These are phyloP conservation scores for Thraustotheca clavata DNA, from an alignment of 352 stramenopile genomes.

Conservation along the genomic window DNA sequence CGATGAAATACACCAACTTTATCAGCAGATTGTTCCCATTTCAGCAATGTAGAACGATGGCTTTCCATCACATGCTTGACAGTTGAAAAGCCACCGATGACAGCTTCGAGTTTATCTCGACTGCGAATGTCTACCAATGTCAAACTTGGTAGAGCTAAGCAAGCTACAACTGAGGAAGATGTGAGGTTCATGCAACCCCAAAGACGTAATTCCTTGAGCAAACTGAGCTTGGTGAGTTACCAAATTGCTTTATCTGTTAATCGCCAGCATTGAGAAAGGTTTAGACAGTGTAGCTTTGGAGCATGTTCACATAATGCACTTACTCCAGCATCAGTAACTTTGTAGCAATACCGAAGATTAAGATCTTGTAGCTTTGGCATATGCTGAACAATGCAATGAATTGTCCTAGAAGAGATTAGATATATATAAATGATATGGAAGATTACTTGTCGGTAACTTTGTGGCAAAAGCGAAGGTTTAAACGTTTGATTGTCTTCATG, in stretches of 20 bases:
- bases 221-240: conserved; percentile 44
- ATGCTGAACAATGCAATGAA: conserved; percentile 39
- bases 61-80: conserved; percentile 75
- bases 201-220: conserved; percentile 63
- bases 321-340: conserved; percentile 64
- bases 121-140: conserved; percentile 68
- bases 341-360: conserved; percentile 83
- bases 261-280: conserved; percentile 73
- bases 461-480: conserved; percentile 80
- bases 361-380: conserved; percentile 49
- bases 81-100: conserved; percentile 65
- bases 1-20: conserved; percentile 63
- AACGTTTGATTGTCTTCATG: conserved; percentile 35
- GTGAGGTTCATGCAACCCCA: conserved; percentile 80
- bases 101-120: conserved; percentile 59
- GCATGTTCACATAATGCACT: conserved; percentile 40
- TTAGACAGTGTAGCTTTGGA: conserved; percentile 43
- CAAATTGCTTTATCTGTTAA: conserved; percentile 64
- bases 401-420: conserved; percentile 28
- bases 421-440: no score
- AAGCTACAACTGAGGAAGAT: conserved; percentile 53
- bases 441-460: conserved; percentile 61
- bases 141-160: conserved; percentile 52
- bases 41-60: conserved; percentile 49
- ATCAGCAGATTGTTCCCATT: conserved; percentile 64